Conservation (phyloP, 352 stramenopile genomes). For the Blastocystis sp. region DNA sequence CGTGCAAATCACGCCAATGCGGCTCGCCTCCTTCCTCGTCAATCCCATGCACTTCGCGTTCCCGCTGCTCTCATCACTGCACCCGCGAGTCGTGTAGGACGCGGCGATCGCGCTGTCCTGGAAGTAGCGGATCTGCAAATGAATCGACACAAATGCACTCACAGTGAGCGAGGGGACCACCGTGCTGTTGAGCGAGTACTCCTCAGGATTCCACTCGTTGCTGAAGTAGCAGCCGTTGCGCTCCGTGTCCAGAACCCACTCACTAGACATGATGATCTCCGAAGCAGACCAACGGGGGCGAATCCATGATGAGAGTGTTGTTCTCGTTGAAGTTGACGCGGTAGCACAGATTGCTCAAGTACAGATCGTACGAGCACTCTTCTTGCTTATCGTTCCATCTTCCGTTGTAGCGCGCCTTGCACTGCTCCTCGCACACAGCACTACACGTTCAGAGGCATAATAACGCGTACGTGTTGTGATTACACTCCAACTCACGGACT, state of each 20-base stretch:
- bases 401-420: constrained; percentile 18
- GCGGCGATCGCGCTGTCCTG: constrained; percentile 37
- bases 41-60: constrained; percentile 55
- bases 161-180: neutral
- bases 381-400: constrained; percentile 11
- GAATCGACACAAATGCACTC: neutral
- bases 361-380: neutral
- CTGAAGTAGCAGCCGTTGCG: neutral
- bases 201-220: constrained; percentile 14
- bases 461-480: constrained; percentile 31
- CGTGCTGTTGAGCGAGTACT: neutral
- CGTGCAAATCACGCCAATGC: constrained; percentile 17
- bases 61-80: neutral
- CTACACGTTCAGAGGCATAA: neutral
- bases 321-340: constrained; percentile 33
- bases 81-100: constrained; percentile 18
- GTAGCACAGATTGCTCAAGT: constrained; percentile 7
- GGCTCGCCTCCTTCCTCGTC: constrained; percentile 46
- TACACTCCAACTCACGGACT: constrained; percentile 18
- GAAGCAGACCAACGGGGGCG: neutral
- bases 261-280: neutral
- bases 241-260: constrained; percentile 24
- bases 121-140: constrained; percentile 22
- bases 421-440: neutral
- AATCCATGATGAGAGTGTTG: neutral